Evolutionary conservation across 1,284 basidiomycete genomes (phyloP).

Genomic region (Leucoagaricus sp.): DNA sequence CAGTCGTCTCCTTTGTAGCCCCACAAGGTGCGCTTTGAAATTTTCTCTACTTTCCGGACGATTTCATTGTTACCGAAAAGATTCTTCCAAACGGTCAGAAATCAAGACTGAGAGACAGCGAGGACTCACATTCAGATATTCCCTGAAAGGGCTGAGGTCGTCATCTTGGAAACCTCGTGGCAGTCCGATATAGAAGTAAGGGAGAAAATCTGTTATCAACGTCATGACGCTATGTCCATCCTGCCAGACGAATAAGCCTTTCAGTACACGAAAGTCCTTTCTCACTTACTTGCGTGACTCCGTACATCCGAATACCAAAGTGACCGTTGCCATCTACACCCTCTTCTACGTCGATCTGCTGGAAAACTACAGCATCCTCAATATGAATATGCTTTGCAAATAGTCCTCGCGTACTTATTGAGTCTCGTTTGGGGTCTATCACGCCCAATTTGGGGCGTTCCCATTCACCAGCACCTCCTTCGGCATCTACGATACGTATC

Average conservation of each 20-base stretch:
- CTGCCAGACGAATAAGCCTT: slow-evolving; percentile 35
- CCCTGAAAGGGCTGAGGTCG: slow-evolving; percentile 66
- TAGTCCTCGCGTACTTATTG: slow-evolving; percentile 48
- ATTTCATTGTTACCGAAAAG: slow-evolving; percentile 4
- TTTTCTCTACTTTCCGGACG: slow-evolving; percentile 52
- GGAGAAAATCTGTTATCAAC: slow-evolving; percentile 78
- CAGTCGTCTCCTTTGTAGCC: slow-evolving; percentile 83
- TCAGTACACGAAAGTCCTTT: not conserved
- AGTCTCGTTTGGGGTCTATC: slow-evolving; percentile 62
- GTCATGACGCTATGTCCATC: slow-evolving; percentile 87
- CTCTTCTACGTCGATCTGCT: slow-evolving; percentile 90
- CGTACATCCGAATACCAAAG: slow-evolving; percentile 64
- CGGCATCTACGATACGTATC: slow-evolving; percentile 46
- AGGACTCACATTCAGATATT: slow-evolving; percentile 75
- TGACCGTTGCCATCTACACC: slow-evolving; percentile 45
- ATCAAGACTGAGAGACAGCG: not conserved
- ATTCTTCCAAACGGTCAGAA: not conserved
- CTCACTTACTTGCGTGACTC: slow-evolving; percentile 74
- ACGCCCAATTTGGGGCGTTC: slow-evolving; percentile 62
- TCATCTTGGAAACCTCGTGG: slow-evolving; percentile 79
- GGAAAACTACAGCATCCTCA: slow-evolving; percentile 64
- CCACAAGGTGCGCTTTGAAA: slow-evolving; percentile 79
- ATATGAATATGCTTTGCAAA: not conserved
- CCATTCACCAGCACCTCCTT: slow-evolving; percentile 82
- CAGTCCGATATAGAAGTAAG: slow-evolving; percentile 89